Conservation (phyloP, 2,329 filamentous ascomycete genomes). For the Ascochyta lentis region DNA sequence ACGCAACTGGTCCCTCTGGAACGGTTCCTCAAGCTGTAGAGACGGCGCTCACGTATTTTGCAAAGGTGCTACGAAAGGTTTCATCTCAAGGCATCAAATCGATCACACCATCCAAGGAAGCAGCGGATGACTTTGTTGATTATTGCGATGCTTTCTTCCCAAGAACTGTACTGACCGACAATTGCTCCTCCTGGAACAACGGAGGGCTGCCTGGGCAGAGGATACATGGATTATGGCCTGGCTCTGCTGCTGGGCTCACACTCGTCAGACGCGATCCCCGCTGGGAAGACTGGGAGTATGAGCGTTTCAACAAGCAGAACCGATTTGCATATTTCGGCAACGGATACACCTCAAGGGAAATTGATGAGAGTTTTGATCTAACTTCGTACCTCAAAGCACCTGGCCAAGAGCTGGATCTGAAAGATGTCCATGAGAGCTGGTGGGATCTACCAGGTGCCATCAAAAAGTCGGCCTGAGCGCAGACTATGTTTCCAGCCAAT, state of each 20-base stretch:
- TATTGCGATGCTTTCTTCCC: conserved; percentile 61
- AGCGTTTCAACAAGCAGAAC: conserved; percentile 55
- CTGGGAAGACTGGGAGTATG: conserved; percentile 67
- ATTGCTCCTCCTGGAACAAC: conserved; percentile 77
- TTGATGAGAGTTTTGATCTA: conserved; percentile 63
- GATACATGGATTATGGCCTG: conserved; percentile 74
- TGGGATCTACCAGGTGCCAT: conserved; percentile 49
- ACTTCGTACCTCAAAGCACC: conserved; percentile 68
- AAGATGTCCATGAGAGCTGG: conserved; percentile 72
- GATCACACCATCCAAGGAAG: conserved; percentile 63
- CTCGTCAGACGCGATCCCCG: conserved; percentile 63
- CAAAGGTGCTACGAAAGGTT: conserved; percentile 72
- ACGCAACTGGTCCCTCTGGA: conserved; percentile 57
- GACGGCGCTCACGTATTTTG: conserved; percentile 68
- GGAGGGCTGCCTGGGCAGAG: conserved; percentile 64
- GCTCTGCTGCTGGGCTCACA: conserved; percentile 68
- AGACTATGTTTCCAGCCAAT: not conserved
- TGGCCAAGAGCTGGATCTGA: conserved; percentile 62
- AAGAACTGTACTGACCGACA: conserved; percentile 62
- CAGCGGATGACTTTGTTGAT: conserved; percentile 68
- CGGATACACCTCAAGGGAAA: conserved; percentile 68
- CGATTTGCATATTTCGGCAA: conserved; percentile 71
- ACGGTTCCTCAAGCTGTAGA: conserved; percentile 73
- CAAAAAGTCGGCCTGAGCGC: conserved; percentile 21
- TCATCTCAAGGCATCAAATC: conserved; percentile 70